Conservation (phyloP, 2,329 filamentous ascomycete species). For the Diplocarpon mali region DNA sequence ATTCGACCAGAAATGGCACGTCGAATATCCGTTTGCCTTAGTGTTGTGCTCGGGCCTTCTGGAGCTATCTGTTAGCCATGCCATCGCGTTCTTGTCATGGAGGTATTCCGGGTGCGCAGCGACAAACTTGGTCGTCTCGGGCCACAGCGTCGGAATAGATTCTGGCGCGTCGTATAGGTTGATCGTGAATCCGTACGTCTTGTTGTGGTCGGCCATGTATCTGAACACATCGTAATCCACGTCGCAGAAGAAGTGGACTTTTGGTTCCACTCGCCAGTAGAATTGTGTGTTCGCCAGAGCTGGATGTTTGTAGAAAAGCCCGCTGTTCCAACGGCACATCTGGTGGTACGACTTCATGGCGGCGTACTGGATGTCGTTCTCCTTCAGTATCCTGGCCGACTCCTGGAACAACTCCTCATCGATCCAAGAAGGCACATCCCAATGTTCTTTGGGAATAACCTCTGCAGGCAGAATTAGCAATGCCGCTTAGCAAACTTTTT, state of each 20-base stretch:
- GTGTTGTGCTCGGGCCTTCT: constrained; percentile 69
- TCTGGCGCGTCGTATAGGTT: constrained; percentile 88
- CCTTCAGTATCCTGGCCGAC: constrained; percentile 70
- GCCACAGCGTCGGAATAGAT: constrained; percentile 82
- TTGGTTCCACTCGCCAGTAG: constrained; percentile 98
- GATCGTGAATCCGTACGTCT: constrained; percentile 98
- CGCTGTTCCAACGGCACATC: constrained; percentile 99
- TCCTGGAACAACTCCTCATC: constrained; percentile 76
- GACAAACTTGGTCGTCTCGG: constrained; percentile 87
- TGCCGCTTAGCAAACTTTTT: not conserved
- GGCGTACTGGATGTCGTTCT: constrained; percentile 84
- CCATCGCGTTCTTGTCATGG: constrained; percentile 72
- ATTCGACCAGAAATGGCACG: constrained; percentile 99
- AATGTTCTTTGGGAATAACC: constrained; percentile 87
- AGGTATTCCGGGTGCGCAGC: constrained; percentile 73
- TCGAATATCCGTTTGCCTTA: constrained; percentile 85
- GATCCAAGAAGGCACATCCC: constrained; percentile 88
- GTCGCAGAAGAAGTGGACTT: constrained; percentile 98
- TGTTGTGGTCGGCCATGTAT: constrained; percentile 97
- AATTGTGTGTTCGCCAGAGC: constrained; percentile 72
- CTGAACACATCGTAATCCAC: constrained; percentile 97
- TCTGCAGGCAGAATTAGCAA: constrained; percentile 40
- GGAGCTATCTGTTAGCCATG: constrained; percentile 72
- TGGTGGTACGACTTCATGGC: constrained; percentile 86
- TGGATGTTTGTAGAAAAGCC: constrained; percentile 94